Conservation (phyloP, 2,329 filamentous ascomycete genomes). For the Epichloe brachyelytri region DNA sequence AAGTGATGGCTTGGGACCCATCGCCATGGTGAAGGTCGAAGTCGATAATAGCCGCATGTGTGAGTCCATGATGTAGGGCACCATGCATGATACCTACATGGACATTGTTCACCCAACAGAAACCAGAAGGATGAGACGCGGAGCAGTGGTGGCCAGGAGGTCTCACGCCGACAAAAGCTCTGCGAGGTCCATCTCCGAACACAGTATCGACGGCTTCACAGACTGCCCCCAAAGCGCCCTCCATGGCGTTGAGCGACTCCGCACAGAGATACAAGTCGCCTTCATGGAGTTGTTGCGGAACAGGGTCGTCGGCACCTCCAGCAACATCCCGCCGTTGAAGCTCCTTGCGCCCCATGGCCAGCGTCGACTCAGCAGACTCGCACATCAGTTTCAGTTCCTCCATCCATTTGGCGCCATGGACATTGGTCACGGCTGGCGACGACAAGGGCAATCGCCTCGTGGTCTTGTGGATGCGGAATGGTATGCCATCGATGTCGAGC, state of each 20-base stretch:
- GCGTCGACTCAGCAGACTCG: conserved; percentile 60
- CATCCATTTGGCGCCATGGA: conserved; percentile 92
- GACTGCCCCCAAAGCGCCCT: conserved; percentile 83
- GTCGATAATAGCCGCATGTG: conserved; percentile 86
- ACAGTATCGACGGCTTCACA: conserved; percentile 86
- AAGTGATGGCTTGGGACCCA: conserved; percentile 89
- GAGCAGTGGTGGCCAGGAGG: conserved; percentile 96
- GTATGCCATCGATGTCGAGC: conserved; percentile 43
- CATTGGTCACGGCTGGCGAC: conserved; percentile 71
- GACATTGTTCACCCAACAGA: conserved; percentile 98
- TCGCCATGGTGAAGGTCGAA: conserved; percentile 89
- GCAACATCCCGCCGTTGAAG: conserved; percentile 55
- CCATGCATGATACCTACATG: conserved; percentile 93
- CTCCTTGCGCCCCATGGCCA: conserved; percentile 68
- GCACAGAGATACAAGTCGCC: conserved; percentile 84
- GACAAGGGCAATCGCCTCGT: conserved; percentile 56
- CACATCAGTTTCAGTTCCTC: conserved; percentile 80
- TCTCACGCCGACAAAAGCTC: conserved; percentile 83
- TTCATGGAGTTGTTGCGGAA: conserved; percentile 56
- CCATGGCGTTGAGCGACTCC: conserved; percentile 75
- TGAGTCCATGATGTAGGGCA: conserved; percentile 69
- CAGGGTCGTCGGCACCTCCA: conserved; percentile 30
- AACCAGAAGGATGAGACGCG: conserved; percentile 76
- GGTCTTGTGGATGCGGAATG: conserved; percentile 79
- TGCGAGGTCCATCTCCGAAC: conserved; percentile 52